Base-by-base conservation (phyloP, 2,329 filamentous ascomycete species). In the Neophaeococcomyces aloes region DNA sequence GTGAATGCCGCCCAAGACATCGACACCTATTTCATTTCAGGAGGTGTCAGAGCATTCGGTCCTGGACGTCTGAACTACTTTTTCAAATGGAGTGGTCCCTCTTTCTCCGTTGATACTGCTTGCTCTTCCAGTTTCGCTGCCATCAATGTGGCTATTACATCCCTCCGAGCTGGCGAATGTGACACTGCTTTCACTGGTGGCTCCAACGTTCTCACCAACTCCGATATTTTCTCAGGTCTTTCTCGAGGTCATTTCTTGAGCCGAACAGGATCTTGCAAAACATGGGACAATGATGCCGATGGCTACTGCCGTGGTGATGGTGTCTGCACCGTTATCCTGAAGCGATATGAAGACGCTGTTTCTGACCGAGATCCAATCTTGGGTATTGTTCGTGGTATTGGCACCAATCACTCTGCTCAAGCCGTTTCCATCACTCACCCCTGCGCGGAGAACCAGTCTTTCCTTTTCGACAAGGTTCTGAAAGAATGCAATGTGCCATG, bases 251-350 rank as follows among this genome's bases (percentile, higher is more conserved):
- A 86, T 55, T 88, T 89, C 64, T 65, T 89, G 52, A 85, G 82
- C 23, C 81, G 81, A 65, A 83, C 76, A 41, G 82, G 83, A 6
- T 75, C 78, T 49, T 88, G 83, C 63, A 84, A 86, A 57, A 86
- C 84, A 0, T 91, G 86, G 57, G 84, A 89, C 60, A 80, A 86
- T 50, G 76, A 73, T 29, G 85, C 85, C 2, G 83, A 88, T 62
- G 85, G 85, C 1, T 89, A 91, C 63, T 89, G 84, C 64, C 79
- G 85, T 58, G 83, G 78, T 42, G 85, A 91, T 54, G 79, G 76
- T 14, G 81, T 82, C 48, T 84, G 79, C 1, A 80, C 81, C 0
- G 72, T 91, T 38, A 71, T 91, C 17, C 66, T 91, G 37, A 93
- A 93, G 70, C 74, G 85, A 27, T 75, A 88, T 2, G 80, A 86